Evolutionary conservation across 2,329 filamentous ascomycete genomes (phyloP).

Genomic region (Phoma sp.): DNA sequence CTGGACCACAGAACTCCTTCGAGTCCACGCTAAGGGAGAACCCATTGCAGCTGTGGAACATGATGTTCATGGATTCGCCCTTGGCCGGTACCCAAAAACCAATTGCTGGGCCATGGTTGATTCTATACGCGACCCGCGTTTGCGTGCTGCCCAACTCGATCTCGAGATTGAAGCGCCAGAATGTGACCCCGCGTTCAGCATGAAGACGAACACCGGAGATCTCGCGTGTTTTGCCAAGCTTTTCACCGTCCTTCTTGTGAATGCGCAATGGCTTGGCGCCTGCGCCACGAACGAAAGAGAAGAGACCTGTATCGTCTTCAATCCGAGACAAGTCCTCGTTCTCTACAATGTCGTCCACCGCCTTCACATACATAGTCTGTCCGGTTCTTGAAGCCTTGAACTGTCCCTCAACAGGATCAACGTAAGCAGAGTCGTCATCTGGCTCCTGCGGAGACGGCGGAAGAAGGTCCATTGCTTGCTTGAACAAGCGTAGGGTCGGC

Average conservation of each 20-base stretch:
- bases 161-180: slow-evolving; percentile 97
- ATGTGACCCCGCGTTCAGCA: slow-evolving; percentile 84
- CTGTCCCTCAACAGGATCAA: slow-evolving; percentile 88
- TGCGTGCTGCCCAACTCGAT: slow-evolving; percentile 81
- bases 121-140: slow-evolving; percentile 90
- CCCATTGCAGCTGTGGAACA: slow-evolving; percentile 98
- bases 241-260: slow-evolving; percentile 75
- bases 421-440: slow-evolving; percentile 74
- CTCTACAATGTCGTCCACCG: slow-evolving; percentile 84
- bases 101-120: slow-evolving; percentile 86
- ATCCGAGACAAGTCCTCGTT: slow-evolving; percentile 77
- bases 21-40: slow-evolving; percentile 83
- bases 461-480: slow-evolving; percentile 82
- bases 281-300: slow-evolving; percentile 68
- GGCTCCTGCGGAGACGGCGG: slow-evolving; percentile 77
- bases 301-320: slow-evolving; percentile 83
- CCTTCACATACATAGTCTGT: slow-evolving; percentile 84
- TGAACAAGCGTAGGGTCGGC: slow-evolving; percentile 83
- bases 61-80: slow-evolving; percentile 92
- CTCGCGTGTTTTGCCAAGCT: slow-evolving; percentile 79
- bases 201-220: slow-evolving; percentile 83
- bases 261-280: slow-evolving; percentile 54
- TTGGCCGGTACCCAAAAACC: slow-evolving; percentile 93
- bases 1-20: slow-evolving; percentile 84
- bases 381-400: slow-evolving; percentile 85